Evolutionary conservation across 2,329 filamentous ascomycete species (phyloP), one percentile per base, ranked within the genome.

Genomic region (Aspergillus sp.): DNA sequence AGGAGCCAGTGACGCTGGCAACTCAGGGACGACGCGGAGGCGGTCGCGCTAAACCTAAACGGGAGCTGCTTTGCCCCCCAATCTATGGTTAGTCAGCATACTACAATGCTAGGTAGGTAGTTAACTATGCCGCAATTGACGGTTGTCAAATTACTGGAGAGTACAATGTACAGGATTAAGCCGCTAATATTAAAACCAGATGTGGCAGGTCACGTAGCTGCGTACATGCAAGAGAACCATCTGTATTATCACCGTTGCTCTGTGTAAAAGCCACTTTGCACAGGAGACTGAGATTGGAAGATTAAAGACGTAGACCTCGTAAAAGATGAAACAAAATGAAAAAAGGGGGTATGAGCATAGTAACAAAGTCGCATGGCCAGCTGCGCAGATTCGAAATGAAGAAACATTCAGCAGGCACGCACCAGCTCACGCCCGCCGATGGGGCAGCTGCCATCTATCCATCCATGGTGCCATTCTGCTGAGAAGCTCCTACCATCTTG

Each of bases 401-500:
- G 12, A 34, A 41, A 43, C 40, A 28, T 19, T 19, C 19, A 45
- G 37, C 10, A 39, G 26, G 19, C 30, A 13, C 11, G 26, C 6
- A 39, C 37, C 12, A 35, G 42, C 12, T 26, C 7, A 5, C 9
- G 10, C 26, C 19, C 19, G 19, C 4, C 19, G 19, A 19, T 19
- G 4, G 4, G 19, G 19, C 19, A 19, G 19, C 19, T 19, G 19
- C 19, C 19, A 19, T 19, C 19, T 19, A 19, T 34, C 45, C 49
- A 46, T 62, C 61, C 35, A 60, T 50, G 33, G 42, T 47, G 37
- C 50, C 51, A 30, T 53, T 37, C 50, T 70, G 68, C 54, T 83
- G 79, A 40, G 79, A 79, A 19, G 79, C 81, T 36, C 80, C 80
- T 47, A 85, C 88, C 78, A 94, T 91, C 70, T 90, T 90, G 59